Evolutionary conservation across 2,329 filamentous ascomycete species (phyloP).

Genomic region (Sporothrix protearum): DNA sequence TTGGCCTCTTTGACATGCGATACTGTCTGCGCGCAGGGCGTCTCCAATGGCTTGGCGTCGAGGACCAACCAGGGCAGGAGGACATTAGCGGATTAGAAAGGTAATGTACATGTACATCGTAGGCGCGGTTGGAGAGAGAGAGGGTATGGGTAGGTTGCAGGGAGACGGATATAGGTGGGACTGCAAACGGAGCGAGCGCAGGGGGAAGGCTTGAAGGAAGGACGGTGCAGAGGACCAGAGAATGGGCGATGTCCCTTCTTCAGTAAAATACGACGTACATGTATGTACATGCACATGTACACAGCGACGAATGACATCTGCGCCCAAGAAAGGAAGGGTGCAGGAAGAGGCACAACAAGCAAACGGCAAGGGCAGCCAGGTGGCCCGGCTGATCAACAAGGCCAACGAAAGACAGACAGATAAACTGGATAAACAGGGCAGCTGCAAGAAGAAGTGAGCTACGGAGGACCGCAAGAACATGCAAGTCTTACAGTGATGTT

Average conservation of each 20-base stretch:
- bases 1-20: not conserved
- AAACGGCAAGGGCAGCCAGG: not conserved
- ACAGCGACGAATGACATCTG: not conserved
- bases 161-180: conserved; percentile 8
- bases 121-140: not conserved
- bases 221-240: not conserved
- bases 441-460: not conserved
- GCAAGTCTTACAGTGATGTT: conserved; percentile 10
- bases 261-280: too few relatives aligned
- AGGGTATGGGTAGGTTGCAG: not conserved
- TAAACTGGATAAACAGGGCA: not conserved
- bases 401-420: not conserved
- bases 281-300: not conserved
- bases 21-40: not conserved
- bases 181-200: conserved; percentile 1
- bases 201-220: not conserved
- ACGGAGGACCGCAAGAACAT: not conserved
- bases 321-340: not conserved
- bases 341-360: not conserved
- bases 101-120: too few relatives aligned
- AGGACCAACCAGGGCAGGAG: not conserved
- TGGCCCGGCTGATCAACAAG: not conserved
- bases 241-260: not conserved
- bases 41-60: not conserved
- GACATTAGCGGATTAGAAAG: not conserved